Evolutionary conservation across 441 rosid genomes (phyloP).

Genomic region (Corymbia citriodora): DNA sequence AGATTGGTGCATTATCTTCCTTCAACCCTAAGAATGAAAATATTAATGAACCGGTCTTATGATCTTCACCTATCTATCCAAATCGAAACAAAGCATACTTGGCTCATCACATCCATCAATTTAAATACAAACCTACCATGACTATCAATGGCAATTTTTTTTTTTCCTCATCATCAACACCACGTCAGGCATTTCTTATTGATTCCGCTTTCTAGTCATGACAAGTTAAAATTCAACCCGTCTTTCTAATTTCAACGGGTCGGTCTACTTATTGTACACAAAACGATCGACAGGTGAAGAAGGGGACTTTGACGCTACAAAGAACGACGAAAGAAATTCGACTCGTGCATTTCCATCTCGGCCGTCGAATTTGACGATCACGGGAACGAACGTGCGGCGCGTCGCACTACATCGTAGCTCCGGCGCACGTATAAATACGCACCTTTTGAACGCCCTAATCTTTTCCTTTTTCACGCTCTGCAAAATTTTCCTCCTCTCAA

Average conservation of each 20-base stretch:
- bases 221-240: neutral
- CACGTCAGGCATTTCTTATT: neutral
- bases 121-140: neutral
- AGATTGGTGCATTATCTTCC: neutral
- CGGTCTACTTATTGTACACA: neutral
- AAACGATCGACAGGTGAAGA: neutral
- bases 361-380: neutral
- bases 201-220: neutral
- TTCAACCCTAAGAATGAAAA: neutral
- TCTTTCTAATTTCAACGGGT: neutral
- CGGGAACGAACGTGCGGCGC: neutral
- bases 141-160: too few species aligned
- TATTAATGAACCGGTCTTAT: fast-evolving
- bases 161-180: neutral
- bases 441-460: neutral
- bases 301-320: neutral
- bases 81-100: neutral
- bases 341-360: neutral
- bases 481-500: neutral
- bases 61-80: fast-evolving
- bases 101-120: neutral
- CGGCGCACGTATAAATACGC: neutral
- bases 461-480: neutral
- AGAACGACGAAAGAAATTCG: neutral
- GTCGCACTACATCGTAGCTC: neutral